phyloP scores from a whole-genome alignment of 2,329 filamentous ascomycete species.

The Sporothrix dimorphospora region DNA sequence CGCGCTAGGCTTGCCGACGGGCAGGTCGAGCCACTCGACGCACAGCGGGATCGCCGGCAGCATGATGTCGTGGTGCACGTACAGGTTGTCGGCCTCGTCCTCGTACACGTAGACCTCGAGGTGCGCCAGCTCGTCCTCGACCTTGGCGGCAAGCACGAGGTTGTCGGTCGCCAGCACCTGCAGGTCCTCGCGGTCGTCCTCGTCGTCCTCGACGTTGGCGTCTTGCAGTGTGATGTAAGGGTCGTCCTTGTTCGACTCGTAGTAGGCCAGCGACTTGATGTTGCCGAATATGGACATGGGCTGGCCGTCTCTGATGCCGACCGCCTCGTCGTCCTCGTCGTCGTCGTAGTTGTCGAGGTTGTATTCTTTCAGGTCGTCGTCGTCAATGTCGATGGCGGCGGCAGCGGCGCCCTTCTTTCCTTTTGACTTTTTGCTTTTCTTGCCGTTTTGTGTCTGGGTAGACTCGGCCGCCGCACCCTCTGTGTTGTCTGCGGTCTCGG shows the following conservation, averaged over 20 bases:
- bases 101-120: conserved; percentile 98
- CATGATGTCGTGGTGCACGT: conserved; percentile 99
- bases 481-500: conserved; percentile 27
- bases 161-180: conserved; percentile 94
- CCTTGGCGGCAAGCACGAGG: conserved; percentile 85
- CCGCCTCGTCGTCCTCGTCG: conserved; percentile 65
- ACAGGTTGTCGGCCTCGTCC: conserved; percentile 91
- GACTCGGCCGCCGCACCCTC: conserved; percentile 33
- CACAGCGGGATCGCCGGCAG: conserved; percentile 93
- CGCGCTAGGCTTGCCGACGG: conserved; percentile 71
- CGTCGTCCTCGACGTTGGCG: conserved; percentile 66
- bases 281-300: conserved; percentile 94
- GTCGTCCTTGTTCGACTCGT: conserved; percentile 91
- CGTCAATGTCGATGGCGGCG: conserved; percentile 57
- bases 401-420: conserved; percentile 41
- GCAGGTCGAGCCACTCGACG: conserved; percentile 92
- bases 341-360: conserved; percentile 96
- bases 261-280: conserved; percentile 89
- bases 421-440: conserved; percentile 38
- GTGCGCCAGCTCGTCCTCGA: conserved; percentile 96
- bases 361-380: conserved; percentile 94
- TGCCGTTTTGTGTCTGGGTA: conserved; percentile 37
- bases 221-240: conserved; percentile 91
- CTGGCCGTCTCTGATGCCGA: conserved; percentile 51
- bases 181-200: conserved; percentile 90